Conservation (phyloP, 1,284 basidiomycete genomes). For the Marasmius sp. region DNA sequence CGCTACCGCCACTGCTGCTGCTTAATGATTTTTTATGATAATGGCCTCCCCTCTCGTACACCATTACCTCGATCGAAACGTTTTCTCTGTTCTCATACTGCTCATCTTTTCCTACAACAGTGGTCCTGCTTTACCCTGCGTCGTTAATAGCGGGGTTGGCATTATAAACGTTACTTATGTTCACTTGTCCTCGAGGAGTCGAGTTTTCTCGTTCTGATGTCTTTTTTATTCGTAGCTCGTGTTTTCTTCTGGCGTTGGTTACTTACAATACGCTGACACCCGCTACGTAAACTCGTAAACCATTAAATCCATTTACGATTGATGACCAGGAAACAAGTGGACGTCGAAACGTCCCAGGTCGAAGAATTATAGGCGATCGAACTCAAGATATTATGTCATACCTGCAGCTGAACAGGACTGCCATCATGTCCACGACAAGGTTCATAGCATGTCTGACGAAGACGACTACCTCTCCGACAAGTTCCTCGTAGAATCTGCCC, state of each 20-base stretch:
- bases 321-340: too few species aligned
- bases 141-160: slow-evolving; percentile 2
- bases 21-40: slow-evolving; percentile 7
- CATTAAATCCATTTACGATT: neutral
- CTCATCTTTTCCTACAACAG: slow-evolving; percentile 18
- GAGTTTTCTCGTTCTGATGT: slow-evolving; percentile 14
- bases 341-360: neutral
- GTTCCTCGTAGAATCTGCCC: slow-evolving; percentile 53
- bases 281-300: slow-evolving; percentile 2
- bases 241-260: slow-evolving; percentile 5
- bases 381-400: too few species aligned
- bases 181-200: slow-evolving; percentile 12
- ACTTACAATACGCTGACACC: slow-evolving; percentile 8
- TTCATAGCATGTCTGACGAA: slow-evolving; percentile 51
- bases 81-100: slow-evolving; percentile 20
- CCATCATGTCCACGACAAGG: neutral
- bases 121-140: slow-evolving; percentile 11
- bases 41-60: slow-evolving; percentile 20
- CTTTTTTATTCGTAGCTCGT: slow-evolving; percentile 12
- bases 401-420: too few species aligned
- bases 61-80: slow-evolving; percentile 9
- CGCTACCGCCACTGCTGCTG: slow-evolving; percentile 14
- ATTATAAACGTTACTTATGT: slow-evolving; percentile 15
- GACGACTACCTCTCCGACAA: slow-evolving; percentile 86
- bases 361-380: neutral